phyloP scores from a whole-genome alignment of 1,284 basidiomycete species.

The Tremellales sp. region DNA sequence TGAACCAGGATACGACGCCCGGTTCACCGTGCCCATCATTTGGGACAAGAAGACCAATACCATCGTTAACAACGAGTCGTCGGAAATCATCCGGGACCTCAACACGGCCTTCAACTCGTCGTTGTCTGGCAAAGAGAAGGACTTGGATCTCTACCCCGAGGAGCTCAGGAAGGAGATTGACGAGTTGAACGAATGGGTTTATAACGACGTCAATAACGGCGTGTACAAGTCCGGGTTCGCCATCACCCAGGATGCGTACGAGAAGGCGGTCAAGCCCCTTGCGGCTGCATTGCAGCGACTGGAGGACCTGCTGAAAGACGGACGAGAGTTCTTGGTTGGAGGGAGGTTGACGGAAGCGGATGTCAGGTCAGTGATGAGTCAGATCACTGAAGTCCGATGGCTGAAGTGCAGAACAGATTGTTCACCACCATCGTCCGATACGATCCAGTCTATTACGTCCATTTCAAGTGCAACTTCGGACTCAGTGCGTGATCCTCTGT shows the following conservation, averaged over 20 bases:
- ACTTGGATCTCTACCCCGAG: conserved; percentile 74
- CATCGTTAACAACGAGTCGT: conserved; percentile 93
- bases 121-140: conserved; percentile 59
- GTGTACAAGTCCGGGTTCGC: conserved; percentile 87
- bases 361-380: conserved; percentile 51
- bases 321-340: conserved; percentile 79
- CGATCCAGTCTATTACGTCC: conserved; percentile 83
- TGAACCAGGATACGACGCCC: conserved; percentile 60
- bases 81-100: conserved; percentile 89
- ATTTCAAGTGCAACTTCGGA: conserved; percentile 92
- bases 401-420: too few species aligned
- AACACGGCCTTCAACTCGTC: conserved; percentile 75
- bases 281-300: conserved; percentile 76
- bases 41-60: conserved; percentile 90
- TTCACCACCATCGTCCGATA: conserved; percentile 82
- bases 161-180: conserved; percentile 74
- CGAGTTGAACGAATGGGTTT: conserved; percentile 81
- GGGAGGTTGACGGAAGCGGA: conserved; percentile 85
- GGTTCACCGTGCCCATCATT: conserved; percentile 86
- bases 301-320: conserved; percentile 67
- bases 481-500: conserved; percentile 46
- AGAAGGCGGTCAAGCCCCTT: conserved; percentile 64
- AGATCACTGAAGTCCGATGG: too few species aligned
- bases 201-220: conserved; percentile 60
- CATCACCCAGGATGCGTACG: conserved; percentile 74